Base-by-base conservation (phyloP, 1,284 basidiomycete species). In the Papiliotrema laurentii region DNA sequence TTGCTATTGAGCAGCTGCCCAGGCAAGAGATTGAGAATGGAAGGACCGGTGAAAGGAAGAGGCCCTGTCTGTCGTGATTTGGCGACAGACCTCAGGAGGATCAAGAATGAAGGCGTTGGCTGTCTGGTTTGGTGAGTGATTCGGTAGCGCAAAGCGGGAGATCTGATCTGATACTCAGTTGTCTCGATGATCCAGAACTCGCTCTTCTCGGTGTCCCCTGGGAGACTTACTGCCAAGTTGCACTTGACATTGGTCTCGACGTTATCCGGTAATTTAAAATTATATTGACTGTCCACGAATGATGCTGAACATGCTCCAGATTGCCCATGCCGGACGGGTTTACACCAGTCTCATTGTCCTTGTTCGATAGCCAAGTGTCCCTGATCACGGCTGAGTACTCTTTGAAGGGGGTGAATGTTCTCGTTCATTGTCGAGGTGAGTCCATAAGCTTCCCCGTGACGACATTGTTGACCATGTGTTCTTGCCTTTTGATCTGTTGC, bases 301-400 rank as follows among this genome's bases (percentile, higher is more conserved):
- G 21, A 24, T 24, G 6, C 31, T 28, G 16, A 34, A 18, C 19
- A 34, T 35, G 18, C 21, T 27, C n/a, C 59, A 87, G 89, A 13
- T 75, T 94, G 40, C 94, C 93, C 1, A 88, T 86, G 57, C 89
- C 91, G 3, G 94, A 98, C 73, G 94, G 93, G 19, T 83, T 94
- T 25, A 80, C 86, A 0, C 92, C 91, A 0, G 76, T 83, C 2
- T 81, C 83, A 11, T 77, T 85, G 6, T 71, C 73, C 13, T 70
- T 73, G 26, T 80, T 94, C 42, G 87, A 97, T 64, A 75, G 70
- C 0, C 80, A 87, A 51, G 77, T 98, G n/a, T 78, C 79, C 7
- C 74, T 78, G 35, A 75, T 97, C 48, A 85, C 92, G 38, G 69
- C 80, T 16, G 72, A 74, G 5, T 96, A 93, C 64, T 89, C 91